These are phyloP conservation scores for Coemansia javaensis DNA, from an alignment of 192 early-diverging fungal genomes.

Conservation along the genomic window DNA sequence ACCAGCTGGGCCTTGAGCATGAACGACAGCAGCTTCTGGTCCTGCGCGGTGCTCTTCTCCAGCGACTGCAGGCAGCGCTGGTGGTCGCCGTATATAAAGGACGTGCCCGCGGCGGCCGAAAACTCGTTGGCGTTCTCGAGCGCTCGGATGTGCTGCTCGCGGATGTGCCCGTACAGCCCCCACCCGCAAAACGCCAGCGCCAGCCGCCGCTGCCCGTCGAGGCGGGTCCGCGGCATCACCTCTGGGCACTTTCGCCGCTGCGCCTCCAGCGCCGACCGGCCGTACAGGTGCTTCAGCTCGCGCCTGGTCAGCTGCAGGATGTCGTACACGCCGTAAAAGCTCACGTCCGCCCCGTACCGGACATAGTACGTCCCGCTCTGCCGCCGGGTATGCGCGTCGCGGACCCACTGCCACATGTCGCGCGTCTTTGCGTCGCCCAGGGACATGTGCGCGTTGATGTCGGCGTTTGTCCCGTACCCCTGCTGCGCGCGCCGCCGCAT, in stretches of 20 bases:
- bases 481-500: slow-evolving; percentile 72
- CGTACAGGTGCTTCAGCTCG: slow-evolving; percentile 51
- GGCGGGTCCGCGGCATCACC: slow-evolving; percentile 7
- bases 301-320: slow-evolving; percentile 41
- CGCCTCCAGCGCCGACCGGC: slow-evolving; percentile 31
- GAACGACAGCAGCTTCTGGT: slow-evolving; percentile 77
- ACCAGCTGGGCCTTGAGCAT: slow-evolving; percentile 42
- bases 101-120: slow-evolving; percentile 83
- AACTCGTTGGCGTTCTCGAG: slow-evolving; percentile 64
- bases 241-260: slow-evolving; percentile 1
- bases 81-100: slow-evolving; percentile 77
- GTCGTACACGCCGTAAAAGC: slow-evolving; percentile 30
- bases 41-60: slow-evolving; percentile 23
- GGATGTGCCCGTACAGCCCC: slow-evolving; percentile 41
- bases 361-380: slow-evolving; percentile 50
- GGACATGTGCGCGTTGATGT: slow-evolving; percentile 39
- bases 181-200: slow-evolving; percentile 56
- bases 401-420: slow-evolving; percentile 46
- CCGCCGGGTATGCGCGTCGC: slow-evolving; percentile 47
- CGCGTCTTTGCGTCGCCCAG: slow-evolving; percentile 7
- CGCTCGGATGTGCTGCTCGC: slow-evolving; percentile 46
- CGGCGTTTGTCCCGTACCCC: slow-evolving; percentile 76
- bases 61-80: slow-evolving; percentile 67
- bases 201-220: slow-evolving; percentile 39
- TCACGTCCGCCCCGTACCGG: slow-evolving; percentile 48